Conservation (phyloP, 179 eudicot genomes). For the Silene vulgaris region DNA sequence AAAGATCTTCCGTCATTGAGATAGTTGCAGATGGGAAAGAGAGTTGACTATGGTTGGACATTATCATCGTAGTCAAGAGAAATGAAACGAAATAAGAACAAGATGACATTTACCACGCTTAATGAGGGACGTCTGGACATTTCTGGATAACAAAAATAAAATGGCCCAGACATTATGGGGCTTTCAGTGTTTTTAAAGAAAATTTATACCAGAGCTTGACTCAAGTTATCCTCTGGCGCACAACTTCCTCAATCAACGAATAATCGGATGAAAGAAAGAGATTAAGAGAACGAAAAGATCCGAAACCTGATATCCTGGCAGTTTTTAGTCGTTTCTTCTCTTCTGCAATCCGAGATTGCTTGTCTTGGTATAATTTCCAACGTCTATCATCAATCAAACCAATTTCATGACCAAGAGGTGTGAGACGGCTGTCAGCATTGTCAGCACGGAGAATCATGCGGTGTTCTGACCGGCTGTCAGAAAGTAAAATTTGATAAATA, state of each 20-base stretch:
- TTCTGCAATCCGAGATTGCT: conserved; percentile 73
- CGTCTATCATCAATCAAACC: conserved; percentile 84
- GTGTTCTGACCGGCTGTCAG: conserved; percentile 88
- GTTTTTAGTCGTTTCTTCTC: conserved; percentile 80
- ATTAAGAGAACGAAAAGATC: conserved; percentile 4
- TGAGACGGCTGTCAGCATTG: conserved; percentile 98
- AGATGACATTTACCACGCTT: neutral
- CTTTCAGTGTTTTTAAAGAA: neutral
- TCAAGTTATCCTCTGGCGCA: conserved; percentile 3
- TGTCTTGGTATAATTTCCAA: conserved; percentile 80
- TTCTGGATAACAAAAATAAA: neutral
- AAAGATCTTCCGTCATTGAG: neutral
- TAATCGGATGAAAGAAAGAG: neutral
- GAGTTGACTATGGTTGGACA: neutral
- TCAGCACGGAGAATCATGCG: conserved; percentile 85
- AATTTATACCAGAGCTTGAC: conserved; percentile 3
- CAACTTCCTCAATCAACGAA: neutral
- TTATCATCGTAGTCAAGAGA: neutral
- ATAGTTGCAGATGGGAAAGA: neutral
- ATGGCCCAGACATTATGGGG: neutral
- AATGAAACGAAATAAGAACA: neutral
- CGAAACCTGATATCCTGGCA: conserved; percentile 62
- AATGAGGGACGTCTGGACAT: neutral
- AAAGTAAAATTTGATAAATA: conserved; percentile 8
- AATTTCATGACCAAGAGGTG: conserved; percentile 88